Evolutionary conservation across 306 rosid species (phyloP).

Genomic region (Pachyrhizus erosus): DNA sequence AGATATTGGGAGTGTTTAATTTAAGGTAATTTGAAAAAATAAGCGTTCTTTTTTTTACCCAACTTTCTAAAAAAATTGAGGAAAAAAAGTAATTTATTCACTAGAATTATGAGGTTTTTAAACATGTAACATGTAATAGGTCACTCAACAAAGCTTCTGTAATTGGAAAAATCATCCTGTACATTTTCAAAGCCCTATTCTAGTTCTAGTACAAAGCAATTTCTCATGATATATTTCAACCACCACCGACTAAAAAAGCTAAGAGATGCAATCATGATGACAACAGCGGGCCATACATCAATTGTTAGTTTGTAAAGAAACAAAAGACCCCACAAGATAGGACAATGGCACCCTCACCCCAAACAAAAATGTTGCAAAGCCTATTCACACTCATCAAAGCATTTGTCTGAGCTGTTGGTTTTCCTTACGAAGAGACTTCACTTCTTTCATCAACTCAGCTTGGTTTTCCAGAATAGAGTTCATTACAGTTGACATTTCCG

Average conservation of each 20-base stretch:
- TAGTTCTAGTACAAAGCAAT: slow-evolving; percentile 38
- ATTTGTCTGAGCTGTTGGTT: slow-evolving; percentile 87
- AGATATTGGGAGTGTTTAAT: neutral
- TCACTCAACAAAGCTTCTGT: slow-evolving; percentile 47
- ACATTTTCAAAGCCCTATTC: slow-evolving; percentile 53
- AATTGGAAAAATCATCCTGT: slow-evolving; percentile 47
- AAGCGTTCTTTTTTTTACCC: neutral
- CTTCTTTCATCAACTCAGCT: slow-evolving; percentile 88
- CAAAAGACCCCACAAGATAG: slow-evolving; percentile 34
- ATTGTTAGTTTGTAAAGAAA: slow-evolving; percentile 42
- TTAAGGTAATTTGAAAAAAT: neutral
- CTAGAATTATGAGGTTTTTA: neutral
- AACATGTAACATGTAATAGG: neutral
- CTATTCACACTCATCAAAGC: slow-evolving; percentile 63
- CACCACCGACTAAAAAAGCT: slow-evolving; percentile 44
- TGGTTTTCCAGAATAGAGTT: slow-evolving; percentile 80
- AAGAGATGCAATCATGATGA: slow-evolving; percentile 42
- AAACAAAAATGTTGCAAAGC: slow-evolving; percentile 28
- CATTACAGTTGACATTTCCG: slow-evolving; percentile 68
- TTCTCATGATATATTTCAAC: slow-evolving; percentile 29
- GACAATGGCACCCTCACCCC: slow-evolving; percentile 18
- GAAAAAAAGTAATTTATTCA: neutral
- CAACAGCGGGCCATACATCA: slow-evolving; percentile 31
- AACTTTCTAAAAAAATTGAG: neutral
- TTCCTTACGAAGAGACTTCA: slow-evolving; percentile 84